Evolutionary conservation across 768 basidiomycete genomes (phyloP).

Genomic region (Panellus pusillus): DNA sequence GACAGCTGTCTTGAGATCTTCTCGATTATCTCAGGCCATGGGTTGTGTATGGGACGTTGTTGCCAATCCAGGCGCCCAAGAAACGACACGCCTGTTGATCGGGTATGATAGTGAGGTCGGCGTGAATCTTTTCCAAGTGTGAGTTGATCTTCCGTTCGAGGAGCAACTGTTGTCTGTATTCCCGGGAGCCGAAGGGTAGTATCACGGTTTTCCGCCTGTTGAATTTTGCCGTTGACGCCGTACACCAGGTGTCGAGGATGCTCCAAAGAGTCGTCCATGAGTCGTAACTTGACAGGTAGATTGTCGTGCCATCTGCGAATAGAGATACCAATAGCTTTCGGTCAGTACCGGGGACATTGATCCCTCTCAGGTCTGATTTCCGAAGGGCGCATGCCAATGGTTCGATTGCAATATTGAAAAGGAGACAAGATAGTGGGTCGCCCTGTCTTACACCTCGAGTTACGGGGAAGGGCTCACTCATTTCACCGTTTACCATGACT

Average conservation of each 20-base stretch:
- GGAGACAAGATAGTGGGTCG: neutral
- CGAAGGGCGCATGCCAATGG: neutral
- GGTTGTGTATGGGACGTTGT: neutral
- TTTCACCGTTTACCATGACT: neutral
- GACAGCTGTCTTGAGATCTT: neutral
- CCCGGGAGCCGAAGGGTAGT: neutral
- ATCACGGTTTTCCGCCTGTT: neutral
- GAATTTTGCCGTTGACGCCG: neutral
- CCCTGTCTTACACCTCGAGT: neutral
- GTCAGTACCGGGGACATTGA: neutral
- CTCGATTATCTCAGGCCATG: neutral
- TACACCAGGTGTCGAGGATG: neutral
- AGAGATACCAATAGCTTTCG: no score
- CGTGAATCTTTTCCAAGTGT: neutral
- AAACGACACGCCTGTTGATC: neutral
- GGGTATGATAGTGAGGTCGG: neutral
- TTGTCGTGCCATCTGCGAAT: no score
- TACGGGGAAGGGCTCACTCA: neutral
- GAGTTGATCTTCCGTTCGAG: neutral
- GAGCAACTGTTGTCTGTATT: neutral
- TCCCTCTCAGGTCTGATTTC: neutral
- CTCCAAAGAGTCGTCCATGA: neutral
- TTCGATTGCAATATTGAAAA: neutral
- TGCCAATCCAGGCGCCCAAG: neutral
- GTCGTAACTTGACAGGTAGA: neutral